Evolutionary conservation across 176 grass and related monocot species (phyloP).

Genomic region (Lolium multiflorum): DNA sequence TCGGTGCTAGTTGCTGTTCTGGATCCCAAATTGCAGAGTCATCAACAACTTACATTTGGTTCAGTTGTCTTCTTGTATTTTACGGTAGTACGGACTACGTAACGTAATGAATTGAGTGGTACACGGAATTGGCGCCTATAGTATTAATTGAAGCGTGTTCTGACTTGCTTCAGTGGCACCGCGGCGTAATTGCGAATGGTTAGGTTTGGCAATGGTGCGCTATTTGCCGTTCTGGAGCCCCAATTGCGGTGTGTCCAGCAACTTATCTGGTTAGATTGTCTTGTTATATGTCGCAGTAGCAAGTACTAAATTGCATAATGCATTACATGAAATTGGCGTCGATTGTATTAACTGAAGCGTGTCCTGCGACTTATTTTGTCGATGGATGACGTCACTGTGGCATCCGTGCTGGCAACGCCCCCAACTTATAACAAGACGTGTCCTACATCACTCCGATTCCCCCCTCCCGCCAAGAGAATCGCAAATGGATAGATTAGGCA

Average conservation of each 20-base stretch:
- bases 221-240: background rate
- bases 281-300: background rate
- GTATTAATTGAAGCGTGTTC: background rate
- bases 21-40: background rate
- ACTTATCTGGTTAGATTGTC: background rate
- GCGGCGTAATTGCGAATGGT: background rate
- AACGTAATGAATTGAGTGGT: background rate
- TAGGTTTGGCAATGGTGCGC: background rate
- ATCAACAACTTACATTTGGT: background rate
- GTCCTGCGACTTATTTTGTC: too few relatives aligned
- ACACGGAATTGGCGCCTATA: background rate
- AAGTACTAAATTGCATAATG: background rate
- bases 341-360: too few relatives aligned
- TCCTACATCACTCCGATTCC: background rate
- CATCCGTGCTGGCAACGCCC: background rate
- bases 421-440: background rate
- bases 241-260: background rate
- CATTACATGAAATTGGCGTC: background rate
- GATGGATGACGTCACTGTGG: too few relatives aligned
- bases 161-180: background rate
- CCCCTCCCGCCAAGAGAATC: background rate
- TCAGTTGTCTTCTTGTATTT: background rate
- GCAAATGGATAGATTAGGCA: background rate
- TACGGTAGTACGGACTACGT: too few relatives aligned
- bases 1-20: background rate